These are phyloP conservation scores for Penicillium sp. DNA, from an alignment of 2,329 filamentous ascomycete species.

Conservation along the genomic window DNA sequence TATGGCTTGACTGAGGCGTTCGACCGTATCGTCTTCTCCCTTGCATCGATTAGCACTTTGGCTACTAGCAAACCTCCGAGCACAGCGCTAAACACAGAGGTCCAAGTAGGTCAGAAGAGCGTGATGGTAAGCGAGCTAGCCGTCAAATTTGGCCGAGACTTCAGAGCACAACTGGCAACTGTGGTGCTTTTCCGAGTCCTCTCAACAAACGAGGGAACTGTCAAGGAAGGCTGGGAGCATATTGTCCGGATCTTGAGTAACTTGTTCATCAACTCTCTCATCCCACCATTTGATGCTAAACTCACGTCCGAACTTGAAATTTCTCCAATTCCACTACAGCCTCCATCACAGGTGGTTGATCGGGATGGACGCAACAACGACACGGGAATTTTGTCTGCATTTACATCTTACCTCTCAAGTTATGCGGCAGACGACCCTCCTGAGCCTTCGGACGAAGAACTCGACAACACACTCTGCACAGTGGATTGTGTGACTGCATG, in stretches of 20 bases:
- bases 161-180: conserved; percentile 88
- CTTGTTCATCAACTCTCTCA: conserved; percentile 90
- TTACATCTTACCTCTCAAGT: conserved; percentile 96
- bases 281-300: conserved; percentile 72
- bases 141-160: conserved; percentile 90
- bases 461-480: conserved; percentile 91
- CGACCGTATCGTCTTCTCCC: conserved; percentile 86
- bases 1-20: conserved; percentile 81
- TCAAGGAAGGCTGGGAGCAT: conserved; percentile 60
- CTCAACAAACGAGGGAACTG: conserved; percentile 74
- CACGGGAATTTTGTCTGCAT: conserved; percentile 83
- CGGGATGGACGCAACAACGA: conserved; percentile 75
- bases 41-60: conserved; percentile 86
- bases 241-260: conserved; percentile 91
- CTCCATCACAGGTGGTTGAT: conserved; percentile 88
- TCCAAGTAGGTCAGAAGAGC: conserved; percentile 84
- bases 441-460: conserved; percentile 93
- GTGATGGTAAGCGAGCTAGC: conserved; percentile 99
- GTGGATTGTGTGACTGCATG: conserved; percentile 93
- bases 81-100: conserved; percentile 89
- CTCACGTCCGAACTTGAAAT: conserved; percentile 67
- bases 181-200: conserved; percentile 94
- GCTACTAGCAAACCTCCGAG: conserved; percentile 73
- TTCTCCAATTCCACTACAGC: conserved; percentile 81
- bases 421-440: conserved; percentile 97